Percentiles rank a stretch among this genome's conserved stretches.
phyloP scores from a whole-genome alignment of 164 flowering plant species.

The Sextonia rubra region DNA sequence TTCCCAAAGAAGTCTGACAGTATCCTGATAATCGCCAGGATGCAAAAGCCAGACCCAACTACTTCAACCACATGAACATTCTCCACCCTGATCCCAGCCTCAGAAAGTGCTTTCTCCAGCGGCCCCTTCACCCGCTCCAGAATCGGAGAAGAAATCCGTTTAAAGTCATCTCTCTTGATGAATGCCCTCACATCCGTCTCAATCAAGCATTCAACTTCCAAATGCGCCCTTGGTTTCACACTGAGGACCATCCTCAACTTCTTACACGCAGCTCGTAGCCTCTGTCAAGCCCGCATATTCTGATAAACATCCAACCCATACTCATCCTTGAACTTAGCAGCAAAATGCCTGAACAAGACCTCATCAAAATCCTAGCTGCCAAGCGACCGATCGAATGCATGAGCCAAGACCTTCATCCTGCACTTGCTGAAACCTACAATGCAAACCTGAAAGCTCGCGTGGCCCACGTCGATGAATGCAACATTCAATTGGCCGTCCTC shows the following conservation, averaged over 20 bases:
- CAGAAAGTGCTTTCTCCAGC: constrained; percentile 68
- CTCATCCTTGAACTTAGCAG: too few species aligned
- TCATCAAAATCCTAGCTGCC: constrained; percentile 95
- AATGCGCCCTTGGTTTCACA: too few species aligned
- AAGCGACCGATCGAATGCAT: constrained; percentile 64
- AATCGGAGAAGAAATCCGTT: constrained; percentile 62
- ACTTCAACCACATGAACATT: too few species aligned
- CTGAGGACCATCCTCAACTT: too few species aligned
- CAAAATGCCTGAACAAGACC: constrained; percentile 59
- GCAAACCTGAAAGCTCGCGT: constrained; percentile 85
- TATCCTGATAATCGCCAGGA: too few species aligned
- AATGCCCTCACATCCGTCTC: constrained; percentile 57
- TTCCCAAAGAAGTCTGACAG: too few species aligned
- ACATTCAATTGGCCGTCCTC: constrained; percentile 80
- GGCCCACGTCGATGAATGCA: constrained; percentile 83
- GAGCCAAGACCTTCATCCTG: constrained; percentile 64
- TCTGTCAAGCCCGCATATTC: too few species aligned
- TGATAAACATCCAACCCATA: too few species aligned
- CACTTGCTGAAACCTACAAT: constrained; percentile 83
- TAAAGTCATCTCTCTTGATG: constrained; percentile 85
- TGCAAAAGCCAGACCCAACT: too few species aligned
- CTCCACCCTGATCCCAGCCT: too few species aligned
- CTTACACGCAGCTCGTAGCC: too few species aligned
- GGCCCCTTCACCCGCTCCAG: constrained; percentile 84
- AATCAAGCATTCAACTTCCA: too few species aligned